Conservation (phyloP, 305 asterid genomes). For the Fraxinus latifolia region DNA sequence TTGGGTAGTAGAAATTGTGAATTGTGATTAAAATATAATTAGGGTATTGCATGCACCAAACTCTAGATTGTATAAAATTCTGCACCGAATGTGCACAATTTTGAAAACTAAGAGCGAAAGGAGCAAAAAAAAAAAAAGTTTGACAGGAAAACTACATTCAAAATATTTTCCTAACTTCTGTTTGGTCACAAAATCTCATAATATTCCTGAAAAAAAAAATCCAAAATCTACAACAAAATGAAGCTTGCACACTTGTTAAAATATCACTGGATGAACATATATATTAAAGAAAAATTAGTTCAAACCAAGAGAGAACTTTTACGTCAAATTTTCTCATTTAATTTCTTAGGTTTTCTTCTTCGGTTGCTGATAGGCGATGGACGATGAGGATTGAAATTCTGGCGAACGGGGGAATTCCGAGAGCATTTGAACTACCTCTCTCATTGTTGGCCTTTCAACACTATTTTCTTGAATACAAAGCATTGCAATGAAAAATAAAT, state of each 20-base stretch:
- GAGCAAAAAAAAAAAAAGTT: neutral
- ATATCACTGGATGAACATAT: neutral
- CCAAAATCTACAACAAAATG: neutral
- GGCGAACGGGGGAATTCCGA: conserved; percentile 57
- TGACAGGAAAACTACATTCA: neutral
- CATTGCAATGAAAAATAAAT: conserved; percentile 80
- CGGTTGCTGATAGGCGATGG: neutral
- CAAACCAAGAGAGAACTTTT: conserved; percentile 31
- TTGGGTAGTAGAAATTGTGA: neutral
- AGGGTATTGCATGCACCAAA: conserved; percentile 30
- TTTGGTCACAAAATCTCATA: neutral
- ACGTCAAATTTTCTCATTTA: neutral
- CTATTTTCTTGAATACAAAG: conserved; percentile 83
- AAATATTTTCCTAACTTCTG: neutral
- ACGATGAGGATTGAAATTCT: neutral
- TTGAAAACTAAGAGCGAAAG: neutral
- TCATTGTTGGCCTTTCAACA: conserved; percentile 85
- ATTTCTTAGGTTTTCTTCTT: neutral
- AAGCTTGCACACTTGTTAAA: neutral
- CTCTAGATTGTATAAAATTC: no score
- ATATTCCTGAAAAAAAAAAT: neutral
- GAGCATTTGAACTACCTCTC: conserved; percentile 29
- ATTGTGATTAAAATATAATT: neutral
- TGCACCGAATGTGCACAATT: neutral
- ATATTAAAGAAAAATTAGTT: conserved; percentile 15